A percentile compares a stretch with the other conserved stretches of the same genome.
These are phyloP conservation scores for Grosmannia clavigera DNA, from an alignment of 2,329 filamentous ascomycete species.

Conservation along the genomic window DNA sequence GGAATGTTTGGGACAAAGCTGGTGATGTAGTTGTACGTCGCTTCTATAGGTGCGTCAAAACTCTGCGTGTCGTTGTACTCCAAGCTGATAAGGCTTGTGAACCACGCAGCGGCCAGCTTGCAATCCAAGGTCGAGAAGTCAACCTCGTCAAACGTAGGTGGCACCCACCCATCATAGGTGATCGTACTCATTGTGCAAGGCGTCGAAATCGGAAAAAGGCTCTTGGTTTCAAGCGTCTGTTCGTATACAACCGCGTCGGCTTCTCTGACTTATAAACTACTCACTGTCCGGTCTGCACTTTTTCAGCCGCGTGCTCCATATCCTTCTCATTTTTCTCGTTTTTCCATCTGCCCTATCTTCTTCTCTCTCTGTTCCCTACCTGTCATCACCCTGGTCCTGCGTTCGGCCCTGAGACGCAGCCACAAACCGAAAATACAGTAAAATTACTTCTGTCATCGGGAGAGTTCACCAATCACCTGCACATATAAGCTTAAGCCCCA, in stretches of 20 bases:
- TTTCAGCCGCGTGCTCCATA: too few species aligned
- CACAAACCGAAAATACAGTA: too few species aligned
- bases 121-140: slow-evolving; percentile 3
- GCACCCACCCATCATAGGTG: slow-evolving; percentile 3
- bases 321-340: too few species aligned
- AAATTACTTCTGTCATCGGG: too few species aligned
- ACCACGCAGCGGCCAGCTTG: slow-evolving; percentile 1
- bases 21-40: not conserved
- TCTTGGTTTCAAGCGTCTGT: not conserved
- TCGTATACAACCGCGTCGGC: not conserved
- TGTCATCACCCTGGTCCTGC: too few species aligned
- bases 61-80: not conserved
- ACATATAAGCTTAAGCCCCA: too few species aligned
- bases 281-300: too few species aligned
- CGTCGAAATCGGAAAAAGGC: not conserved
- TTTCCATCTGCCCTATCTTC: too few species aligned
- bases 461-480: too few species aligned
- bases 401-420: too few species aligned
- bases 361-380: too few species aligned
- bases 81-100: not conserved
- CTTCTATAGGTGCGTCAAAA: not conserved
- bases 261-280: not conserved
- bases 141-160: not conserved
- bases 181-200: not conserved
- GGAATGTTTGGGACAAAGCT: not conserved